These are phyloP conservation scores for Aspergillus haitiensis DNA, from an alignment of 495 filamentous ascomycete species.

Conservation along the genomic window DNA sequence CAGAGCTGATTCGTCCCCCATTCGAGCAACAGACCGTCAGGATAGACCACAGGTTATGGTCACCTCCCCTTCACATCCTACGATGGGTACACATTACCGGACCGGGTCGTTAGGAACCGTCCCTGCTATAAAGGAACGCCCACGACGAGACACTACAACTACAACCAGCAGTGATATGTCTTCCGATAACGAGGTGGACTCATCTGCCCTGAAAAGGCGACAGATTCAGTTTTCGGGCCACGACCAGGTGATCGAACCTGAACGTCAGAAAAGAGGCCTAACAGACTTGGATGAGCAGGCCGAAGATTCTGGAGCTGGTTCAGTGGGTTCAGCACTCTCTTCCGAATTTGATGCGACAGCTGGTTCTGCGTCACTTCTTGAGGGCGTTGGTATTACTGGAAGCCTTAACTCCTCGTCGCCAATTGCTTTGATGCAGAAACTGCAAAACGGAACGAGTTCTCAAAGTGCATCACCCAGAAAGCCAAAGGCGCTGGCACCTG, in stretches of 20 bases:
- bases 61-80: conserved; percentile 54
- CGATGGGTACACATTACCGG: conserved; percentile 50
- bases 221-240: conserved; percentile 54
- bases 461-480: conserved; percentile 58
- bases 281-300: conserved; percentile 51
- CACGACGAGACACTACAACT: conserved; percentile 81
- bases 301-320: conserved; percentile 64
- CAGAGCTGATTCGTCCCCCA: conserved; percentile 84
- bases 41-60: conserved; percentile 57
- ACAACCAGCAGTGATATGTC: conserved; percentile 91
- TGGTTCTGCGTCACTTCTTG: conserved; percentile 60
- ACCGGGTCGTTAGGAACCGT: conserved; percentile 76
- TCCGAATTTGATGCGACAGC: conserved; percentile 69
- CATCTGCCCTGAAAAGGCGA: conserved; percentile 61
- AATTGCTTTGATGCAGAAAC: conserved; percentile 45
- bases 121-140: conserved; percentile 64
- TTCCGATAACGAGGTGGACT: conserved; percentile 82
- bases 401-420: conserved; percentile 47
- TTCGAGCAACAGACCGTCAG: conserved; percentile 55
- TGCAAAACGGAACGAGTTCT: conserved; percentile 40
- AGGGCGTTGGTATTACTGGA: conserved; percentile 49
- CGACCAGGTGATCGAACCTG: conserved; percentile 57
- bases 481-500: conserved; percentile 56
- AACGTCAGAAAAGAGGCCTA: conserved; percentile 52
- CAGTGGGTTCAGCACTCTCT: conserved; percentile 62